Percentiles rank a stretch among this genome's conserved stretches.
Conservation (phyloP, 441 rosid genomes). For the Populus hybrid region DNA sequence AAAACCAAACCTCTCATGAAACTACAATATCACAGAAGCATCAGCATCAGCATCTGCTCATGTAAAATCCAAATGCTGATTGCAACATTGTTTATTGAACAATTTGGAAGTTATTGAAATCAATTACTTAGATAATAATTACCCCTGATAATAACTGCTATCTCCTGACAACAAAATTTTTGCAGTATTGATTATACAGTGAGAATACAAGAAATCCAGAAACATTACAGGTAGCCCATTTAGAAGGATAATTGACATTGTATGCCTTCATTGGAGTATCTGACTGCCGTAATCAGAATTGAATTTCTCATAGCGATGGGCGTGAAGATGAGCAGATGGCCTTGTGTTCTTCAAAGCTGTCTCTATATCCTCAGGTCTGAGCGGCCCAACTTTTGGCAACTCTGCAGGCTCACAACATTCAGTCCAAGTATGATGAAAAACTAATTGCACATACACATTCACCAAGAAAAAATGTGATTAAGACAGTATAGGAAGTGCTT, state of each 20-base stretch:
- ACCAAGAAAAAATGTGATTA: not conserved
- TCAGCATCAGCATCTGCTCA: not conserved
- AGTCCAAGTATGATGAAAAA: not conserved
- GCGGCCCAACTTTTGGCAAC: constrained; percentile 69
- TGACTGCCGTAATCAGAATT: constrained; percentile 90
- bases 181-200: not conserved
- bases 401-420: constrained; percentile 39
- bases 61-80: not conserved
- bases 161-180: not conserved
- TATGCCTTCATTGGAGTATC: constrained; percentile 45
- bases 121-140: too few relatives aligned
- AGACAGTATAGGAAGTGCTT: not conserved
- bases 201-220: not conserved
- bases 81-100: not conserved
- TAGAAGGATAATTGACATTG: not conserved
- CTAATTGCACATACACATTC: not conserved
- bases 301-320: constrained; percentile 78
- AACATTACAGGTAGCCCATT: not conserved
- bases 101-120: not conserved
- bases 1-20: not conserved
- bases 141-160: not conserved
- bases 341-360: constrained; percentile 72
- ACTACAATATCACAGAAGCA: not conserved
- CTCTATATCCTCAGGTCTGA: constrained; percentile 58
- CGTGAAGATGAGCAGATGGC: constrained; percentile 85